Evolutionary conservation across 306 rosid species (phyloP).

Genomic region (Prunus armeniaca): DNA sequence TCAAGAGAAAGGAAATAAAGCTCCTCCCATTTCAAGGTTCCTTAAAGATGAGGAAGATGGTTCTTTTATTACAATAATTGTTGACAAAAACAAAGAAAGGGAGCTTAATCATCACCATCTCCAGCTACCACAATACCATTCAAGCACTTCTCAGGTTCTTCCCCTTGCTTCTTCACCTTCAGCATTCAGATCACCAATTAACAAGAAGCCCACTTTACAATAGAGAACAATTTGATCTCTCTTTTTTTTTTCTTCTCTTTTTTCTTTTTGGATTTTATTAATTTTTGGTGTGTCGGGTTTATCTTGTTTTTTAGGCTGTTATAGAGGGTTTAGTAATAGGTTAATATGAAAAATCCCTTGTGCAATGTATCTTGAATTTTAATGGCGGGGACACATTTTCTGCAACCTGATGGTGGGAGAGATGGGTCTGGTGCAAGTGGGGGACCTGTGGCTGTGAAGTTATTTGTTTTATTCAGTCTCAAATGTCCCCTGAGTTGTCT

Average conservation of each 20-base stretch:
- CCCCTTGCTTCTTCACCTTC: conserved; percentile 68
- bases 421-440: conserved; percentile 38
- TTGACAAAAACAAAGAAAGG: conserved; percentile 54
- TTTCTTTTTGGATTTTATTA: conserved; percentile 27
- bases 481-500: conserved; percentile 40
- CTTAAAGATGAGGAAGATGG: conserved; percentile 51
- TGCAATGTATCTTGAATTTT: conserved; percentile 34
- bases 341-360: conserved; percentile 36
- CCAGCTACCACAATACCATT: conserved; percentile 32
- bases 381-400: conserved; percentile 35
- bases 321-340: conserved; percentile 27
- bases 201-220: conserved; percentile 49
- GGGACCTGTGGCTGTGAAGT: conserved; percentile 35
- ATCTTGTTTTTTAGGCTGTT: conserved; percentile 32
- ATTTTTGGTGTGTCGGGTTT: conserved; percentile 29
- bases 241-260: background rate
- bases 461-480: conserved; percentile 34
- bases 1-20: conserved; percentile 6
- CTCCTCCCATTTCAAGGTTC: conserved; percentile 17
- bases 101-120: conserved; percentile 38
- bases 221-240: conserved; percentile 27
- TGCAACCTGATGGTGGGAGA: conserved; percentile 34
- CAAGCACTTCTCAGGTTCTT: conserved; percentile 75
- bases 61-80: conserved; percentile 56
- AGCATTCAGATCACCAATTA: conserved; percentile 38